Evolutionary conservation across 257 asterid genomes (phyloP), one percentile per base, ranked within the genome.

Genomic region (Solanum corneliomulleri): DNA sequence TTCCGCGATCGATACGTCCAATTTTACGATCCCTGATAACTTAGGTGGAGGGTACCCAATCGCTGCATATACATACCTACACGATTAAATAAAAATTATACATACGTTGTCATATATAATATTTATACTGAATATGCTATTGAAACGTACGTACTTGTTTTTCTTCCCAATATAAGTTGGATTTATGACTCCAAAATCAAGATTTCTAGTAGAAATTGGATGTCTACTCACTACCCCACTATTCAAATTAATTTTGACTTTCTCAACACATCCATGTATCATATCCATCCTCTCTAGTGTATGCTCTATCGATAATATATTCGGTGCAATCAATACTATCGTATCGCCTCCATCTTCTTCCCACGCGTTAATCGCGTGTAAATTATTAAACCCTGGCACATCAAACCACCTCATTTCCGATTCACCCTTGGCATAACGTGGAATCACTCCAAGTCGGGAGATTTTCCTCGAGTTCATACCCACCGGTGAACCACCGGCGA

Each of bases 291-390:
- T 37, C 56, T 92, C 97, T 39, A 93, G 13, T 33, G 93, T 87
- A 58, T 94, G 96, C 90, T 95, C 98, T 80, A 94, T 88, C 21
- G 95, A 89, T 83, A 91, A 33, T 47, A 93, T 88, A 13, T 95
- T 93, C 2, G 98, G 95, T 9, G 95, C 98, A 87, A 94, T 90
- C 91, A 95, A 35, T 85, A 92, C 96, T 3, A 95, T 82, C 47
- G 90, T 87, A 8, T 94, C 86, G 1, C 96, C 96, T 37, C 71
- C 94, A 77, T 91, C 98, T 83, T 94, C 98, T 16, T 95, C 97
- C 98, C 98, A 94, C 6, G 97, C 95, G 71, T 92, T 95, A 35
- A 91, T 91, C 18, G 91, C 93, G 76, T 95, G 98, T 2, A 93
- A 25, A 0, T 44, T 6, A 64, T 92, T 95, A 35, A 95, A 88